Percentiles rank a stretch among this genome's conserved stretches.
Conservation (phyloP, 257 asterid genomes). For the Capsicum baccatum region DNA sequence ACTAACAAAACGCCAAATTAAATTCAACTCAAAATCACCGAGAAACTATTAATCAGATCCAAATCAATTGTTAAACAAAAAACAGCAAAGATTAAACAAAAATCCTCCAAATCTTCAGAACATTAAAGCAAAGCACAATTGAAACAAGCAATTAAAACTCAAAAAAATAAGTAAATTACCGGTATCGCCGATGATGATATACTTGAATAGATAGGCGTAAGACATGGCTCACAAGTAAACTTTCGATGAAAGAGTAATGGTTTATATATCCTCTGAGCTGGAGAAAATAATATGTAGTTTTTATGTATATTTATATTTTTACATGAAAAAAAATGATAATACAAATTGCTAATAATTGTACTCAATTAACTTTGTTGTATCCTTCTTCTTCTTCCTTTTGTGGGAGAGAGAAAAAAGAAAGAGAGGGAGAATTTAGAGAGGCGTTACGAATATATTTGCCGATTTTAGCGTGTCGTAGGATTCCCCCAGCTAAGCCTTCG, state of each 20-base stretch:
- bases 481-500: not conserved
- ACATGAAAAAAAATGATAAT: not conserved
- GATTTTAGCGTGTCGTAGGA: not conserved
- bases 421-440: not conserved
- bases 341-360: slow-evolving; percentile 8
- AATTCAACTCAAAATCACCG: not conserved
- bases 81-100: not conserved
- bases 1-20: not conserved
- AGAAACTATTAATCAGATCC: not conserved
- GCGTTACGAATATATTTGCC: slow-evolving; percentile 14
- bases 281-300: not conserved
- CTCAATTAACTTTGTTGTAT: not conserved
- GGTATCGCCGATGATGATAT: slow-evolving; percentile 91
- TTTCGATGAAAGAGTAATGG: not conserved
- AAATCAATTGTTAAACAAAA: not conserved
- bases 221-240: slow-evolving; percentile 53
- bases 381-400: not conserved
- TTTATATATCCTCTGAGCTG: not conserved
- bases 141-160: slow-evolving; percentile 15
- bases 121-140: not conserved
- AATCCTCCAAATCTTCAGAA: not conserved
- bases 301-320: not conserved
- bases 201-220: slow-evolving; percentile 87
- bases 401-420: not conserved
- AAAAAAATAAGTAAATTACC: slow-evolving; percentile 48